These are phyloP conservation scores for Ceratocystis albifundus DNA, from an alignment of 2,329 filamentous ascomycete species.

Conservation along the genomic window DNA sequence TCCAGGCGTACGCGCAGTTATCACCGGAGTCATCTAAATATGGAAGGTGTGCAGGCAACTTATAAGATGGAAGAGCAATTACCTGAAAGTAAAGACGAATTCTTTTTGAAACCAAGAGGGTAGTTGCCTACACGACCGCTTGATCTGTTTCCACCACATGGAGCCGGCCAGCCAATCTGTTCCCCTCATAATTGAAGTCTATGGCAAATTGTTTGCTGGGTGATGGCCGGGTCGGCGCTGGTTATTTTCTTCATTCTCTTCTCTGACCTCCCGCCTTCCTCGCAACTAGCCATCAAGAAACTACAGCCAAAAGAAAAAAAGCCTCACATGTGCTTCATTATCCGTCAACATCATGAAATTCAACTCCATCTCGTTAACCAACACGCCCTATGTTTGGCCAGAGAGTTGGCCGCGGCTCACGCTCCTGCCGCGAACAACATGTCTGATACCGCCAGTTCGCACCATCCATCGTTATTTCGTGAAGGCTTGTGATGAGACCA, in stretches of 20 bases:
- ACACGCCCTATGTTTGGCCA: conserved; percentile 4
- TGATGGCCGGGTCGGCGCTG: no score
- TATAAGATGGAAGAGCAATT: conserved; percentile 3
- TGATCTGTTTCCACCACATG: no score
- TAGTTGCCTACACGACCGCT: neutral
- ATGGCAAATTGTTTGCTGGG: neutral
- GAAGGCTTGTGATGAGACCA: neutral
- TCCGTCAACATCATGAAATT: neutral
- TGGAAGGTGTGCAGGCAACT: neutral
- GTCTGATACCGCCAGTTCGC: conserved; percentile 16
- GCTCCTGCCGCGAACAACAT: conserved; percentile 7
- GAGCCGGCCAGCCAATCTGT: neutral
- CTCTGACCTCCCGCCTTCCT: neutral
- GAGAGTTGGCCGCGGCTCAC: neutral
- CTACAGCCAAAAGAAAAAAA: neutral
- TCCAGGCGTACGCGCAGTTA: neutral
- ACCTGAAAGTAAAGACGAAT: neutral
- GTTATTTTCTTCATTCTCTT: neutral
- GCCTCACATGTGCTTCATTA: neutral
- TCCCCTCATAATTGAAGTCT: neutral
- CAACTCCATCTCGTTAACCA: neutral
- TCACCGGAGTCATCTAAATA: neutral
- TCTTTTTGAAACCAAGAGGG: neutral
- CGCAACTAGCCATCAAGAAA: neutral
- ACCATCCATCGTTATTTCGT: conserved; percentile 15